Percentiles rank a stretch among this genome's conserved stretches.
phyloP scores from a whole-genome alignment of 1,284 basidiomycete genomes.

The Rhodotorula sp. region DNA sequence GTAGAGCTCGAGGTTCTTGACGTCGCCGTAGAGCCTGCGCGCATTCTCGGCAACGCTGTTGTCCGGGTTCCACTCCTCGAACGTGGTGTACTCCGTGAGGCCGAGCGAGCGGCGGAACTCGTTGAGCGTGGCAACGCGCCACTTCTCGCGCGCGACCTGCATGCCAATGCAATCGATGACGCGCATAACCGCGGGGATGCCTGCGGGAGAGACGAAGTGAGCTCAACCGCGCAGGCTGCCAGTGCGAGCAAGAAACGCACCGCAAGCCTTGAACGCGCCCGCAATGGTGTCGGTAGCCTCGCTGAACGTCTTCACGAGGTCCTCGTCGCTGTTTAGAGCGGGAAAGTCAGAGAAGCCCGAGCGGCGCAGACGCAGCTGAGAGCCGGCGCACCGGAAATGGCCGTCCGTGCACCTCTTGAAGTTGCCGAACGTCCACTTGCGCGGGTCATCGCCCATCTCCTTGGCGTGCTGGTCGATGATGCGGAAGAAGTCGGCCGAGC shows the following conservation, averaged over 20 bases:
- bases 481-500: conserved; percentile 62
- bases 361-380: conserved; percentile 47
- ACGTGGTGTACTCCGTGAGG: conserved; percentile 39
- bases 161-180: conserved; percentile 56
- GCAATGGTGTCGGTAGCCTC: conserved; percentile 72
- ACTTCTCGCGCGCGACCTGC: conserved; percentile 51
- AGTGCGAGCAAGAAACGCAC: conserved; percentile 57
- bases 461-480: conserved; percentile 47
- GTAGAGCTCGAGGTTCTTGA: conserved; percentile 79
- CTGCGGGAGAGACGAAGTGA: not conserved
- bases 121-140: conserved; percentile 81
- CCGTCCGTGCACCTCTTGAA: conserved; percentile 59
- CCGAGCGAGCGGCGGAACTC: conserved; percentile 56
- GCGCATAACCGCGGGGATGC: conserved; percentile 76
- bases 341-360: no score
- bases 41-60: conserved; percentile 70
- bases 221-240: conserved; percentile 59
- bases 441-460: conserved; percentile 55
- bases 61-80: conserved; percentile 74
- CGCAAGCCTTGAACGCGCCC: conserved; percentile 72
- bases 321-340: conserved; percentile 59
- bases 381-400: conserved; percentile 14
- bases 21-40: conserved; percentile 72
- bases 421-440: conserved; percentile 64
- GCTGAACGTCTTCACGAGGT: conserved; percentile 69